A percentile compares a stretch with the other conserved stretches of the same genome.
Conservation (phyloP, 192 early-diverging fungal genomes). For the Chytriomyces sp. region DNA sequence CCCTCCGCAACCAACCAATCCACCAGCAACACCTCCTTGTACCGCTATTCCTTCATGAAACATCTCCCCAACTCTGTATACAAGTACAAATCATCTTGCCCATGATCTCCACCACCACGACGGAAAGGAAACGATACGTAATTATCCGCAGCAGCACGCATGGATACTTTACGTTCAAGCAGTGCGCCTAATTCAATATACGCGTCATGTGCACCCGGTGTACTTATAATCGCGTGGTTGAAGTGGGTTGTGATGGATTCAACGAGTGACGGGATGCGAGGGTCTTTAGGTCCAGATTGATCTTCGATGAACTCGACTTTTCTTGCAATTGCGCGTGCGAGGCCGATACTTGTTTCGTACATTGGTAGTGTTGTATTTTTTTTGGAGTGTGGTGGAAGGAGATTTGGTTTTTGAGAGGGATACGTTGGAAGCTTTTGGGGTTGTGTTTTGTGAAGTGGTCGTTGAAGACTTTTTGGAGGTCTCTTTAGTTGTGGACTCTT, state of each 20-base stretch:
- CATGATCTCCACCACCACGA: not conserved
- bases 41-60: conserved; percentile 57
- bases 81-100: conserved; percentile 56
- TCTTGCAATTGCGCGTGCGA: conserved; percentile 36
- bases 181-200: conserved; percentile 55
- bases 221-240: conserved; percentile 25
- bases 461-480: conserved; percentile 29
- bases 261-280: not conserved
- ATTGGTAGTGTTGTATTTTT: not conserved
- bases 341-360: conserved; percentile 37
- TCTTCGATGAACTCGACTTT: conserved; percentile 33
- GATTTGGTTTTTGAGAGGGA: conserved; percentile 4
- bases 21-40: conserved; percentile 45
- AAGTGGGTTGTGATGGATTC: conserved; percentile 18
- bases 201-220: conserved; percentile 44
- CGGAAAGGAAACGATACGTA: conserved; percentile 45
- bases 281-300: conserved; percentile 10
- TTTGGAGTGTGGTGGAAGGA: not conserved
- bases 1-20: conserved; percentile 51
- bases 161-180: conserved; percentile 37
- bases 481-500: too few relatives aligned
- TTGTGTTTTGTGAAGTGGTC: conserved; percentile 19
- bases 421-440: not conserved
- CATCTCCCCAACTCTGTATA: conserved; percentile 47
- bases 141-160: conserved; percentile 38